Evolutionary conservation across 2,329 filamentous ascomycete species (phyloP).

Genomic region (Trichoderma harzianum): DNA sequence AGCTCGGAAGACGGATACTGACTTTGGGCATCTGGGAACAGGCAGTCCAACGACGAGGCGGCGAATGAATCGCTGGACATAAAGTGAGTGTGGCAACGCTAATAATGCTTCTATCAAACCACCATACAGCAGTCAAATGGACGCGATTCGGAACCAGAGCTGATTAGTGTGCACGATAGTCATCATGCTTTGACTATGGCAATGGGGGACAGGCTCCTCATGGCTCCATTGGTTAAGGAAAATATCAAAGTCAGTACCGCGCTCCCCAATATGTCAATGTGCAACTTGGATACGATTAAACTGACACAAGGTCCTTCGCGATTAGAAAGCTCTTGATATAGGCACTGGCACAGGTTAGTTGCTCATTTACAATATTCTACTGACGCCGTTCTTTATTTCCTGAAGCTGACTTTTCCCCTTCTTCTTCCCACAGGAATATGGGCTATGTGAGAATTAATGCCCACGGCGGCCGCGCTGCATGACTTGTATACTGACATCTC

Average conservation of each 20-base stretch:
- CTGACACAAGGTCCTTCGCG: background rate
- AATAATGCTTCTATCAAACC: background rate
- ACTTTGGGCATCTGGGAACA: background rate
- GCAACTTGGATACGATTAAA: no score
- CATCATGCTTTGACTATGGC: constrained; percentile 28
- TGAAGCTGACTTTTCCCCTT: background rate
- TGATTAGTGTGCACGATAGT: background rate
- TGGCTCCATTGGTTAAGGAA: constrained; percentile 22
- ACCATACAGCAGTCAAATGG: background rate
- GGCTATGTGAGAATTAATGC: constrained; percentile 16
- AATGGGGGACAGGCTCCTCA: constrained; percentile 26
- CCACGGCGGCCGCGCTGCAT: constrained; percentile 29
- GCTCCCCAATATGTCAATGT: background rate
- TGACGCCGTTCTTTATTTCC: background rate
- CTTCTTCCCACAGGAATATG: constrained; percentile 13
- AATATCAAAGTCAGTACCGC: constrained; percentile 7
- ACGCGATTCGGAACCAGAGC: background rate
- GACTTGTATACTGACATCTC: constrained; percentile 41
- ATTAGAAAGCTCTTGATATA: constrained; percentile 29
- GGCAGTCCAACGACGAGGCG: constrained; percentile 23
- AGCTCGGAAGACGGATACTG: background rate
- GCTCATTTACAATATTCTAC: background rate
- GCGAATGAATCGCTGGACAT: constrained; percentile 23
- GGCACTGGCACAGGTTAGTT: constrained; percentile 26
- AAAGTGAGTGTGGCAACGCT: constrained; percentile 6